Conservation (phyloP, 2,329 filamentous ascomycete species). For the Alternaria arborescens region DNA sequence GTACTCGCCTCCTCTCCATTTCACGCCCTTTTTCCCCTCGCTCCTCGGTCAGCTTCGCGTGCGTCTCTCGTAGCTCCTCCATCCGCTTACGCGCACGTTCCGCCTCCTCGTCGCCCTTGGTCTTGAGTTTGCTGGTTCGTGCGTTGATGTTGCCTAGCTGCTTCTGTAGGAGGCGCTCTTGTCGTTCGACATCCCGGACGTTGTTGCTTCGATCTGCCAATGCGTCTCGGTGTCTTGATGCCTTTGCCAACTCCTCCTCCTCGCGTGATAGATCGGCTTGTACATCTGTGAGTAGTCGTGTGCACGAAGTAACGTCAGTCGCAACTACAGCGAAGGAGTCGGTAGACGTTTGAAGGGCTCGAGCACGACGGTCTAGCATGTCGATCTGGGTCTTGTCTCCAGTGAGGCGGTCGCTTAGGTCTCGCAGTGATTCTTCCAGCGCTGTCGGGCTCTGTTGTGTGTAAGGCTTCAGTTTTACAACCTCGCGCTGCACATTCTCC, state of each 20-base stretch:
- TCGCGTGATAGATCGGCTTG: constrained; percentile 85
- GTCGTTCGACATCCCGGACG: constrained; percentile 88
- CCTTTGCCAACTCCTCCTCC: constrained; percentile 85
- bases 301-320: constrained; percentile 85
- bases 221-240: constrained; percentile 82
- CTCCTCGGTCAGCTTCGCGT: constrained; percentile 84
- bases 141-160: constrained; percentile 88
- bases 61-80: constrained; percentile 84
- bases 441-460: constrained; percentile 86
- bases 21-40: constrained; percentile 86
- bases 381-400: constrained; percentile 87
- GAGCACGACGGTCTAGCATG: constrained; percentile 82
- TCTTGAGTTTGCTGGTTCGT: constrained; percentile 82
- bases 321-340: constrained; percentile 88
- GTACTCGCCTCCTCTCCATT: constrained; percentile 88
- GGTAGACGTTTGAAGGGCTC: constrained; percentile 88
- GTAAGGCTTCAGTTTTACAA: constrained; percentile 88
- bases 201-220: constrained; percentile 88
- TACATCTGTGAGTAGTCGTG: constrained; percentile 89
- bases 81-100: constrained; percentile 84
- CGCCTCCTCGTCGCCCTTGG: constrained; percentile 82
- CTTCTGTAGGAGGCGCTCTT: constrained; percentile 81
- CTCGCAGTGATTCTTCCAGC: constrained; percentile 81
- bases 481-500: constrained; percentile 80
- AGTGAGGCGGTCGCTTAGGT: constrained; percentile 79